phyloP scores from a whole-genome alignment of 495 filamentous ascomycete genomes.

The Massariosphaeria phaeospora region DNA sequence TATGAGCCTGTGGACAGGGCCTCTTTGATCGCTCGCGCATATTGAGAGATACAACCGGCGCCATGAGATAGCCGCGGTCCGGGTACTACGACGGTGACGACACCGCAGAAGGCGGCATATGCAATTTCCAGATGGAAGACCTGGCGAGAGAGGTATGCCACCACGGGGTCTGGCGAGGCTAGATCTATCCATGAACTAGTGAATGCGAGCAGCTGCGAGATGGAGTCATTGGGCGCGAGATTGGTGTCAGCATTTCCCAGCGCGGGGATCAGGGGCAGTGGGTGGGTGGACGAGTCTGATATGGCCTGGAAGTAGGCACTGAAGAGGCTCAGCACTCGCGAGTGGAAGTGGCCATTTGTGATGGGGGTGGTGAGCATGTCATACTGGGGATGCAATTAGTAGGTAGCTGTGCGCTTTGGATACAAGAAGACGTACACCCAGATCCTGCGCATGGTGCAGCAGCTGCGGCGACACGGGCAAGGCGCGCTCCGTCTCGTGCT shows the following conservation, averaged over 20 bases:
- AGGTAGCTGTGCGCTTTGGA: not conserved
- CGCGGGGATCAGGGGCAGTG: constrained; percentile 52
- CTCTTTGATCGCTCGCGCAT: constrained; percentile 80
- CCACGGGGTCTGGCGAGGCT: constrained; percentile 72
- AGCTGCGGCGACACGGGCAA: constrained; percentile 57
- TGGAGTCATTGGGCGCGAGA: constrained; percentile 64
- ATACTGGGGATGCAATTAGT: constrained; percentile 55
- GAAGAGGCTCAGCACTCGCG: constrained; percentile 61
- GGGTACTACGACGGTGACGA: constrained; percentile 73
- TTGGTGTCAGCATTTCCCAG: constrained; percentile 68
- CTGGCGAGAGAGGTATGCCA: constrained; percentile 78
- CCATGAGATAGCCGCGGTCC: constrained; percentile 60
- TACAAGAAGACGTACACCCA: constrained; percentile 34
- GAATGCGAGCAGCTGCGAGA: constrained; percentile 65
- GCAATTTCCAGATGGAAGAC: constrained; percentile 84
- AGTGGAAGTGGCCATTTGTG: constrained; percentile 76
- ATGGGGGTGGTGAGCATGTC: constrained; percentile 87
- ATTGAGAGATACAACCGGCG: constrained; percentile 56
- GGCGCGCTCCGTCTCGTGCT: constrained; percentile 68
- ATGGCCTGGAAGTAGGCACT: constrained; percentile 41
- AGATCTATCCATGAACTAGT: constrained; percentile 87
- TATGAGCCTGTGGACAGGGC: constrained; percentile 66
- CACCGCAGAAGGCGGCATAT: constrained; percentile 91
- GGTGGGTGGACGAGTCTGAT: constrained; percentile 35
- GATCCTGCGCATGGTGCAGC: constrained; percentile 62